These are phyloP conservation scores for Ceratobasidium sp. DNA, from an alignment of 1,284 basidiomycete genomes.

Conservation along the genomic window DNA sequence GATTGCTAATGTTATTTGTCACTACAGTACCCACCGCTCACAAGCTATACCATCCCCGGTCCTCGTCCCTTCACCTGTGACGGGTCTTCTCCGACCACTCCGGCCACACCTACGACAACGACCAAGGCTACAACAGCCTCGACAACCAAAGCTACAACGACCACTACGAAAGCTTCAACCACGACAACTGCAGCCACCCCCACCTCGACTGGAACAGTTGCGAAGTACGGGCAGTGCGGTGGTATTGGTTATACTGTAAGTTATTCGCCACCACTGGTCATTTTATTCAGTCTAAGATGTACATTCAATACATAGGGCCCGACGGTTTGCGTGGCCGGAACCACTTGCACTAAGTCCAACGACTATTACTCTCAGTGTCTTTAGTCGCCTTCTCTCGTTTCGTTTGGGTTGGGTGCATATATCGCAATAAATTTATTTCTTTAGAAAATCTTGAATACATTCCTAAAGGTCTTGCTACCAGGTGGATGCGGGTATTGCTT, in stretches of 20 bases:
- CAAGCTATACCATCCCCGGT: conserved; percentile 42
- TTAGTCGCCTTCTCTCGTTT: neutral
- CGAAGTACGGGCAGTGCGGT: conserved; percentile 46
- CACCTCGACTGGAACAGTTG: conserved; percentile 36
- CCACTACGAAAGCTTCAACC: conserved; percentile 15
- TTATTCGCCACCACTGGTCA: neutral
- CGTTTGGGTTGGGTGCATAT: neutral
- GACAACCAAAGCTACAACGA: conserved; percentile 18
- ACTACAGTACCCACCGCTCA: conserved; percentile 27
- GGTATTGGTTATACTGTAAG: conserved; percentile 36
- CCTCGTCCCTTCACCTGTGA: conserved; percentile 47
- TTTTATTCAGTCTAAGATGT: neutral
- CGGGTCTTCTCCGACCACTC: conserved; percentile 9
- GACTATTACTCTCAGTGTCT: conserved; percentile 45
- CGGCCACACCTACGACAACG: neutral
- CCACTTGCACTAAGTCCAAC: conserved; percentile 39
- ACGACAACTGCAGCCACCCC: conserved; percentile 28
- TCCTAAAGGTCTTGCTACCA: neutral
- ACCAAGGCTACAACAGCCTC: conserved; percentile 14
- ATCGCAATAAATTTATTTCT: conserved; percentile 3
- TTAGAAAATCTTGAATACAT: neutral
- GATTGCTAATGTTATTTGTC: neutral
- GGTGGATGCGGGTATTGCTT: neutral
- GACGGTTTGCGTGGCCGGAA: conserved; percentile 41
- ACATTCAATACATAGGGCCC: conserved; percentile 7